Evolutionary conservation across 1,139 yeast species (phyloP), one percentile per base, ranked within the genome.

Genomic region (Taphrina confusa): DNA sequence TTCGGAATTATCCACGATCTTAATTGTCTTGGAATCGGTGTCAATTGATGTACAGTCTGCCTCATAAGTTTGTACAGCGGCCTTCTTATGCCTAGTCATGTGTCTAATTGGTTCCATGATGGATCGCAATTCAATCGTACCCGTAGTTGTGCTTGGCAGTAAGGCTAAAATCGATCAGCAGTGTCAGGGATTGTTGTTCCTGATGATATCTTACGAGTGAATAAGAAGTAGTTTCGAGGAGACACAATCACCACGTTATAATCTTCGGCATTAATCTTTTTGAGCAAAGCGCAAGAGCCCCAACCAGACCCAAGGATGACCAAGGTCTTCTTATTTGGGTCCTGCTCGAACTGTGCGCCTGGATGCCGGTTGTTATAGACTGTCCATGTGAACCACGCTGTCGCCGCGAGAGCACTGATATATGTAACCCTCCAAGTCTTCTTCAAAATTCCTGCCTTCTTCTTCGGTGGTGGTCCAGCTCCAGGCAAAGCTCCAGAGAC

Each of bases 251-350:
- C 84, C 60, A 91, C 96, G 72, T 91, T 88, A 76, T 90, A 91
- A 72, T 85, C 77, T 49, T 91, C 77, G 56, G 96, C 85, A 73
- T 91, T 96, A 73, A 91, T 79, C 72, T 85, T 82, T 76, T 89
- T 90, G 74, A 91, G 79, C 66, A 90, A 76, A 27, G 74, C 72
- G 28, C 71, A 73, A 14, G 95, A 82, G 62, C 95, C 97, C 97
- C 97, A 91, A 62, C 97, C 97, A 46, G 95, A 82, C 63, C 97
- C 97, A 68, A 91, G 80, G 66, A 91, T 83, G 61, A 91, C 95
- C 70, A 91, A 76, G 45, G 92, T 89, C 78, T 91, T 91, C 79
- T 87, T 88, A 72, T 84, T 82, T 63, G 87, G 74, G 64, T 72
- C 75, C 8, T 74, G 70, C 16, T 73, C 73, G 16, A 64, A 58